Percentiles rank a stretch among this genome's conserved stretches.
phyloP scores from a whole-genome alignment of 2,329 filamentous ascomycete species.

The Beauveria sp. region DNA sequence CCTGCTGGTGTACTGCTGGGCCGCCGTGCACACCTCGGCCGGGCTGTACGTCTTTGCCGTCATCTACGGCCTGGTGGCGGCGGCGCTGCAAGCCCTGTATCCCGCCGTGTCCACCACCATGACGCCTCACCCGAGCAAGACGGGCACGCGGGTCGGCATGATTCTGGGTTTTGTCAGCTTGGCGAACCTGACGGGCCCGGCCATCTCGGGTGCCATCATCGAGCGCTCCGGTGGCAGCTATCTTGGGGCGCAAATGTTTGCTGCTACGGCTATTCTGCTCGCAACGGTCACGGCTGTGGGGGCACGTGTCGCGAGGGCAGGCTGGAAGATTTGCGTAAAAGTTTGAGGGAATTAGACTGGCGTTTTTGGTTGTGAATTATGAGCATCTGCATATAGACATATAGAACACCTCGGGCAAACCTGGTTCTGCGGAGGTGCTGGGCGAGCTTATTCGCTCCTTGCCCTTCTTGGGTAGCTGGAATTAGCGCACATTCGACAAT shows the following conservation, averaged over 20 bases:
- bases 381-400: background rate
- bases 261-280: constrained; percentile 45
- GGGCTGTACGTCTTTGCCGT: constrained; percentile 22
- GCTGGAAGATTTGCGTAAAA: constrained; percentile 4
- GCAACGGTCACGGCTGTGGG: constrained; percentile 40
- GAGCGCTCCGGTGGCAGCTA: constrained; percentile 11
- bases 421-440: too few species aligned
- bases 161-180: constrained; percentile 25
- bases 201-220: constrained; percentile 19
- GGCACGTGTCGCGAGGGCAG: constrained; percentile 34
- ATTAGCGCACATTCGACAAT: too few species aligned
- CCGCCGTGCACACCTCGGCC: constrained; percentile 15
- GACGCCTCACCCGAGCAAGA: constrained; percentile 23
- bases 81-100: constrained; percentile 42
- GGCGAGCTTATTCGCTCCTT: too few species aligned
- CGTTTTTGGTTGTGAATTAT: background rate
- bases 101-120: constrained; percentile 40
- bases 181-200: constrained; percentile 21
- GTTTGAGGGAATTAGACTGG: background rate
- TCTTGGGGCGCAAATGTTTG: constrained; percentile 34
- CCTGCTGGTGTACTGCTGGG: constrained; percentile 24
- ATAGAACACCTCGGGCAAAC: background rate
- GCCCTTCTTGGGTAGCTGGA: too few species aligned
- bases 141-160: constrained; percentile 29
- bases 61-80: constrained; percentile 43